Base-by-base conservation (phyloP, 2,329 filamentous ascomycete species). In the Podosphaera xanthii region DNA sequence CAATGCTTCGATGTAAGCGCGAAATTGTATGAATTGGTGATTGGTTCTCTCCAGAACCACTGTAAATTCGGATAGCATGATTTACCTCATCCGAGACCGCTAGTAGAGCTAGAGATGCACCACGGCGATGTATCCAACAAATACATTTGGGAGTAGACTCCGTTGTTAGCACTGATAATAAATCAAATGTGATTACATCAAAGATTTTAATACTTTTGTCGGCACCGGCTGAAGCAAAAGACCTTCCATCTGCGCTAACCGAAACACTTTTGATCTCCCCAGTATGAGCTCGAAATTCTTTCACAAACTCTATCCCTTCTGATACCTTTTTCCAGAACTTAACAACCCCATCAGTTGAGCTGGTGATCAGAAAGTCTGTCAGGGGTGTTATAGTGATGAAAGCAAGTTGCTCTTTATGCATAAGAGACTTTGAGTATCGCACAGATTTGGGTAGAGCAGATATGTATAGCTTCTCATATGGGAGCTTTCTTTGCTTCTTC, bases 301-400 rank as follows among this genome's bases (percentile, higher is more conserved):
- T 98, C 58, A 97, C 91, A 68, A 98, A 98, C 72, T 98, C 94
- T 60, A 98, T 86, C 0, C 87, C 87, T 40, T 87, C 83, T 1
- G 81, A 83, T 63, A 86, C 80, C 74, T 98, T 98, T 74, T 98
- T 98, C 92, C 92, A 98, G 71, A 98, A 98, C 71, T 98, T 98
- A 65, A 97, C 91, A 0, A 91, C 85, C n/a, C 94, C 94, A 69
- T 98, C 92, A 50, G 87, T 74, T 0, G 92, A 97, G 62, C 86
- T 87, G 0, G 92, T 98, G 62, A 98, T 92, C 44, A 98, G 76
- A 69, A 98, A 98, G 65, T 97, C 92, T 61, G 91, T 96, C 61
- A 84, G 75, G 0, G 90, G 90, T 0, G 94, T 95, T 70, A 95
- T 83, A 10, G 84, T 94, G 63, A 87, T 80, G 67, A 90, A 97